Base-by-base conservation (phyloP, 305 asterid species). In the Stenogyne calaminthoides region DNA sequence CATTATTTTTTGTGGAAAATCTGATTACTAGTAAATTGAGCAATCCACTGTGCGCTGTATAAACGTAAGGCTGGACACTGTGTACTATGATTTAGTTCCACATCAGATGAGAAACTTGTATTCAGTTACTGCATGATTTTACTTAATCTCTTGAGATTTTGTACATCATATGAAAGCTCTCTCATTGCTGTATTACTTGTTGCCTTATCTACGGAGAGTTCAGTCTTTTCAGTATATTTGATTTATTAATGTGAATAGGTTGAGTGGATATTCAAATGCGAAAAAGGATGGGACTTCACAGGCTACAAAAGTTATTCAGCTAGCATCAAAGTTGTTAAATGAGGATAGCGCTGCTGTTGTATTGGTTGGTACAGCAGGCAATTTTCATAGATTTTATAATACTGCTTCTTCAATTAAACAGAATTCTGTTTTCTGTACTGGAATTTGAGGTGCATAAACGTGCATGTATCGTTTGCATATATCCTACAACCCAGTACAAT, bases 201-300 rank as follows among this genome's bases (percentile, higher is more conserved):
- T 18, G 11, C 67, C 69, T 51, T 64, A 25, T 66, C 27, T 25
- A 61, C 42, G 32, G 71, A 32, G 19, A 34, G 9, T 68, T 62
- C 61, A 12, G 37, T 57, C 51, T 65, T 70, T 59, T 52, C 27
- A 12, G 9, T 29, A 73, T 78, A 6, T 55, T 55, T 32, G n/a
- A 18, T 55, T 55, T 55, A 54, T 71, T 62, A 68, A 49, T 73
- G 16, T 73, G 67, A 39, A 67, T 72, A 95, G 99, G 94, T 74
- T 95, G 88, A 82, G 89, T 74, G 86, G 83, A 67, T 88, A 81
- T 76, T 80, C 88, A 54, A 87, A 70, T 84, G 87, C 86, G 25
- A 95, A 86, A 86, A 95, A 90, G 77, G 97, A 90, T 79, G 98
- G 87, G 57, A 81, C 81, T 49, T 83, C 92, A 2, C 86, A 80